Evolutionary conservation across 805 yeast species (phyloP), one percentile per base, ranked within the genome.

Genomic region (Starmera amethionina): DNA sequence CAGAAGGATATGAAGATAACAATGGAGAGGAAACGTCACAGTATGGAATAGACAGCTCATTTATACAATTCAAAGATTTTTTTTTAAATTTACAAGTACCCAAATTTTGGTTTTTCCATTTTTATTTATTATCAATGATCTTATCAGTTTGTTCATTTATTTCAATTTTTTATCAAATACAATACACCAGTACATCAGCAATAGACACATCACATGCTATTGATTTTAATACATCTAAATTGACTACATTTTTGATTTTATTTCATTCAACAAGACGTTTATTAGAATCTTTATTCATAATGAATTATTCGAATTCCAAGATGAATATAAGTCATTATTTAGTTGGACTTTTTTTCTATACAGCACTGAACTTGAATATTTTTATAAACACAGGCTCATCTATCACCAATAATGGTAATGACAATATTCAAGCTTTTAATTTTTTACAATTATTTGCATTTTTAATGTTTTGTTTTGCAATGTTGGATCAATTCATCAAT

Each of bases 261-360:
- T 42, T 72, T 3, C 93, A 83, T 50, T 72, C 79, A 1, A 14
- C 60, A 3, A 60, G 88, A 50, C 61, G 93, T 44, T 44, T 67
- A 3, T 62, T 63, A 36, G 93, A 83, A 54, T 73, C 82, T 34
- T 42, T 63, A 3, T 63, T 48, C 38, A 64, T 82, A 16, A 64
- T 72, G 32, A 72, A 65, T 31, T 77, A 70, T 53, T 63, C 71
- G 4, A 50, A 51, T 1, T 67, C 87, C 3, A 67, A 67, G 43
- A 82, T 83, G 65, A 79, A 82, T 51, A 49, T 81, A 31, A 63
- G 75, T 1, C 93, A 83, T 58, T 83, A 82, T 49, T 38, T 77
- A 1, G 80, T 73, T 4, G 94, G 93, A 0, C 30, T 80, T 4
- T 63, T 67, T 48, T 82, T 76, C 50, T 83, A 83, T 46, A 40